Evolutionary conservation across 306 rosid genomes (phyloP).

Genomic region (Crataegus laevigata): DNA sequence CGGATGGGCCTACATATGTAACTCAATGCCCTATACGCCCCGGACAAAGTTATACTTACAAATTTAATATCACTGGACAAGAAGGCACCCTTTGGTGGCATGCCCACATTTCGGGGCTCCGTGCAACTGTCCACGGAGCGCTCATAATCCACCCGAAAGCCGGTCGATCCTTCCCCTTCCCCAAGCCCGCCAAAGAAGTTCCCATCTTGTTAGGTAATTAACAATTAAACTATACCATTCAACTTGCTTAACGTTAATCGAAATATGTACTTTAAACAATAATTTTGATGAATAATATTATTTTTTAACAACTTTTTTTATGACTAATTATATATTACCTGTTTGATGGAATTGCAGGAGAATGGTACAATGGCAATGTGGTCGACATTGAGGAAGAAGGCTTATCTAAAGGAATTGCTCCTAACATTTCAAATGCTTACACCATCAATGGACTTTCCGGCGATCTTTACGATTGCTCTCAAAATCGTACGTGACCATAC

Average conservation of each 20-base stretch:
- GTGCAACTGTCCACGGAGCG: constrained; percentile 55
- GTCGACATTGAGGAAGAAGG: constrained; percentile 29
- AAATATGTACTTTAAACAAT: background rate
- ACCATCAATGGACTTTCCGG: constrained; percentile 68
- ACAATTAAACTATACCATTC: background rate
- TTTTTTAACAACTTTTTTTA: too few species aligned
- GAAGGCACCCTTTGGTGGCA: constrained; percentile 92
- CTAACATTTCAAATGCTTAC: constrained; percentile 32
- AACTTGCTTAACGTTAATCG: background rate
- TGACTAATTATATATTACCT: background rate
- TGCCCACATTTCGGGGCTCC: constrained; percentile 53
- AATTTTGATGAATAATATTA: background rate
- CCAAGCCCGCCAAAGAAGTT: constrained; percentile 32
- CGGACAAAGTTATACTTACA: constrained; percentile 31
- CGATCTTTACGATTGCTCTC: constrained; percentile 43
- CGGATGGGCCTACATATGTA: constrained; percentile 61
- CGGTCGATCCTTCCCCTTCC: constrained; percentile 29
- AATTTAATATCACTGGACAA: constrained; percentile 43
- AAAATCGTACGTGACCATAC: constrained; percentile 22
- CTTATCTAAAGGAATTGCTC: constrained; percentile 10
- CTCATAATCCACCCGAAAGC: constrained; percentile 42
- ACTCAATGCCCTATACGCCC: constrained; percentile 67
- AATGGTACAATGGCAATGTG: constrained; percentile 68
- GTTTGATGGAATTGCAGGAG: constrained; percentile 31
- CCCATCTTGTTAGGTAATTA: constrained; percentile 46